Evolutionary conservation across 768 basidiomycete species (phyloP).

Genomic region (Mycena belliarum): DNA sequence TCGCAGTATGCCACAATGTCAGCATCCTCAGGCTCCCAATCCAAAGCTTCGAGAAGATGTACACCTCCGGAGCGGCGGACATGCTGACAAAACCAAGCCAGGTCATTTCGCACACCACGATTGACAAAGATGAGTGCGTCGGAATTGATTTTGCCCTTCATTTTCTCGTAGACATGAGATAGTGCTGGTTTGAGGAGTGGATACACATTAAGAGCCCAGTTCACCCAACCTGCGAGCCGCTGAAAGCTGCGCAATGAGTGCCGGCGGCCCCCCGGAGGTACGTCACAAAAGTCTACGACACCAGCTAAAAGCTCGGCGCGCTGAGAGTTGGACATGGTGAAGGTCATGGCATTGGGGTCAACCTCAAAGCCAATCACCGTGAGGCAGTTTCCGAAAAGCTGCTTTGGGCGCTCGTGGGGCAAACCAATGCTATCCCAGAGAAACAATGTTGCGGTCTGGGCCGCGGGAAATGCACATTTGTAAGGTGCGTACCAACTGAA

Average conservation of each 20-base stretch:
- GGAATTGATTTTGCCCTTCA: conserved; percentile 20
- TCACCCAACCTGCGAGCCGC: conserved; percentile 35
- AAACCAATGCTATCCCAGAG: conserved; percentile 43
- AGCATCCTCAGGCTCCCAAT: conserved; percentile 20
- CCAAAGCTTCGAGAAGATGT: conserved; percentile 21
- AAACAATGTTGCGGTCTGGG: conserved; percentile 35
- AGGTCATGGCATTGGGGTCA: conserved; percentile 33
- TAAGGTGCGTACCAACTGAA: conserved; percentile 32
- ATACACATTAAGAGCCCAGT: conserved; percentile 41
- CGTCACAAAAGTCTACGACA: conserved; percentile 5
- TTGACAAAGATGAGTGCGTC: conserved; percentile 28
- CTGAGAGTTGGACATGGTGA: conserved; percentile 20
- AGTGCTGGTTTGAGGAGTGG: conserved; percentile 31
- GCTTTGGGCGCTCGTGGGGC: conserved; percentile 41
- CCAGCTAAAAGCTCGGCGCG: conserved; percentile 17
- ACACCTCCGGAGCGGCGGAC: conserved; percentile 23
- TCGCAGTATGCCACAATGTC: conserved; percentile 25
- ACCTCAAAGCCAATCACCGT: conserved; percentile 42
- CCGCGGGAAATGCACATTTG: conserved; percentile 25
- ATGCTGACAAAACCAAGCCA: conserved; percentile 32
- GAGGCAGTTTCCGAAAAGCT: conserved; percentile 33
- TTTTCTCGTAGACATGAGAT: conserved; percentile 32
- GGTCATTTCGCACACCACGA: conserved; percentile 22
- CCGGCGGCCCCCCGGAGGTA: conserved; percentile 1
- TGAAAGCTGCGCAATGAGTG: conserved; percentile 30